Evolutionary conservation across 73 alveolate species (phyloP).

Genomic region (Effrenium voratum): DNA sequence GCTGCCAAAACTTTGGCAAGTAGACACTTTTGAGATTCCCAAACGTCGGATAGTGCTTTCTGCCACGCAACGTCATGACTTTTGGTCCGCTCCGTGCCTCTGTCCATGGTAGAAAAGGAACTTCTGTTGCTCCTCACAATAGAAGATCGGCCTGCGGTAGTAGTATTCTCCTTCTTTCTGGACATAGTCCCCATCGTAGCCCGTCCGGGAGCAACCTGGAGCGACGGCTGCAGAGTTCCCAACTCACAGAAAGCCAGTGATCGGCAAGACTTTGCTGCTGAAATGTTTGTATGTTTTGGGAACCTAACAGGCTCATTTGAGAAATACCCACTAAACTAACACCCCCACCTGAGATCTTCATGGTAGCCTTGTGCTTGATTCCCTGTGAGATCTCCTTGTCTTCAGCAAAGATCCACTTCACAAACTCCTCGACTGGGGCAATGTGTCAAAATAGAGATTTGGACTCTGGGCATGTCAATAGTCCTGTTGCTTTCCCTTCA

Average conservation of each 20-base stretch:
- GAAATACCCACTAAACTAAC: no score
- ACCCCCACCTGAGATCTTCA: constrained; percentile 55
- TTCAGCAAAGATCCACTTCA: constrained; percentile 59
- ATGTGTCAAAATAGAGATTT: no score
- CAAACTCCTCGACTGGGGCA: constrained; percentile 65
- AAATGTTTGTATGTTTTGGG: no score
- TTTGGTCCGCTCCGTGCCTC: constrained; percentile 34
- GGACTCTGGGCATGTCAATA: no score
- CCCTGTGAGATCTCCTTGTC: constrained; percentile 39
- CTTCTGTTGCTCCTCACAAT: neutral
- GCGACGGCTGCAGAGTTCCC: neutral
- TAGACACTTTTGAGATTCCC: no score
- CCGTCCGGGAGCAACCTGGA: constrained; percentile 56
- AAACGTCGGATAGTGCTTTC: no score
- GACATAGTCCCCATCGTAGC: constrained; percentile 26
- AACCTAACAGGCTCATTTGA: no score
- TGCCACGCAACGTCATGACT: no score
- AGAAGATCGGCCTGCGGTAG: constrained; percentile 58
- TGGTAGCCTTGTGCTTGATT: neutral
- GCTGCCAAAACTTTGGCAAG: no score
- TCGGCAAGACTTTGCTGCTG: no score
- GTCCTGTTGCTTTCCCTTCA: no score
- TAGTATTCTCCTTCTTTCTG: constrained; percentile 51
- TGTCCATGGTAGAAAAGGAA: constrained; percentile 26
- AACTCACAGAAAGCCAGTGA: no score